A percentile compares a stretch with the other conserved stretches of the same genome.
Evolutionary conservation across 164 flowering plant species (phyloP).

Genomic region (Vitis labrusca): DNA sequence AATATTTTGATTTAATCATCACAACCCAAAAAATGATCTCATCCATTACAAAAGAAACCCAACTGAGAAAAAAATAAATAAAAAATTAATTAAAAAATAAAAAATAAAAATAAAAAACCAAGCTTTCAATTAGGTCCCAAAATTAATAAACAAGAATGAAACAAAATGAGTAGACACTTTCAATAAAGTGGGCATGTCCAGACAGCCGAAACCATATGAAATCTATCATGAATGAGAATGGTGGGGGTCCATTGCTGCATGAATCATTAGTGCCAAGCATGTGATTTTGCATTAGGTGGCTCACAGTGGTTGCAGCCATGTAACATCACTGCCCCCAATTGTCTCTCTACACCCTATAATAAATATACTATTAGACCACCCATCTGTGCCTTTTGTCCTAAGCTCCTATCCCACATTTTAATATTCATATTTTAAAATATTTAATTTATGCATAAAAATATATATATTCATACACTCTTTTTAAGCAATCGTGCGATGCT

Average conservation of each 20-base stretch:
- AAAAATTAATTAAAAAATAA: too few relatives aligned
- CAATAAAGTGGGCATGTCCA: background rate
- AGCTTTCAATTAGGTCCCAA: too few relatives aligned
- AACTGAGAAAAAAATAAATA: background rate
- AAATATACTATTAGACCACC: background rate
- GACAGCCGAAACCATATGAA: background rate
- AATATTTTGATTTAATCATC: background rate
- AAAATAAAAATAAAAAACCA: too few relatives aligned
- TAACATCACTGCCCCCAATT: constrained; percentile 2
- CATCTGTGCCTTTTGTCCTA: too few relatives aligned
- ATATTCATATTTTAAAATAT: too few relatives aligned
- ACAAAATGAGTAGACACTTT: background rate
- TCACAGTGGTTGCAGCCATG: background rate
- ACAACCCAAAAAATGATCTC: background rate
- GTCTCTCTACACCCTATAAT: background rate
- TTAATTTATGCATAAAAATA: too few relatives aligned
- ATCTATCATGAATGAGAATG: background rate
- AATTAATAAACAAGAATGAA: background rate
- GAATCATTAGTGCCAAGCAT: constrained; percentile 13
- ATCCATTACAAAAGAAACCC: background rate
- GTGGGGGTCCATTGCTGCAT: constrained; percentile 1
- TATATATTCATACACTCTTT: too few relatives aligned
- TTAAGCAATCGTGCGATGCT: too few relatives aligned
- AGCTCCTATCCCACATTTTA: too few relatives aligned
- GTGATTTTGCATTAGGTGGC: constrained; percentile 5